phyloP scores from a whole-genome alignment of 129 eudicot genomes.

The Tagetes erecta region DNA sequence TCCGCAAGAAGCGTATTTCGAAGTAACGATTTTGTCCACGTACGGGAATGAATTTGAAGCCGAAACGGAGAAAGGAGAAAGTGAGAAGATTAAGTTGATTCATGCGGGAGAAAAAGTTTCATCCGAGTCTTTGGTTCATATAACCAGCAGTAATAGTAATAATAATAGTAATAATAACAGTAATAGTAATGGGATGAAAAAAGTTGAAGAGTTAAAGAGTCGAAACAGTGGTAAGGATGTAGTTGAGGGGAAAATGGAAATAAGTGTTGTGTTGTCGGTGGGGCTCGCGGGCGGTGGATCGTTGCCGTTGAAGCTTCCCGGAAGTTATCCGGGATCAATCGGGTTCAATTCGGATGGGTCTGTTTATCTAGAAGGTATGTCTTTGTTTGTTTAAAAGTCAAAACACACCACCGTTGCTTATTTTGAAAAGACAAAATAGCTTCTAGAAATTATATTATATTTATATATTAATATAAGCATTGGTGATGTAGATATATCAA shows the following conservation, averaged over 20 bases:
- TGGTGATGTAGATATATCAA: too few species aligned
- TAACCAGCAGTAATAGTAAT: slow-evolving; percentile 7
- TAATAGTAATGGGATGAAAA: too few species aligned
- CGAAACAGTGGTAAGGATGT: slow-evolving; percentile 32
- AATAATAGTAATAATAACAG: too few species aligned
- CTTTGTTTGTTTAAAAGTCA: slow-evolving; percentile 24
- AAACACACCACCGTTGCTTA: slow-evolving; percentile 11
- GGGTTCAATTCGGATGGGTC: slow-evolving; percentile 92
- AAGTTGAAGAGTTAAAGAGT: slow-evolving; percentile 35
- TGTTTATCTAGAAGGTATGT: slow-evolving; percentile 76
- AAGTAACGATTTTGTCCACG: slow-evolving; percentile 54
- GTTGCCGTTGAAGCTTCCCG: slow-evolving; percentile 60
- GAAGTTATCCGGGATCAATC: slow-evolving; percentile 72
- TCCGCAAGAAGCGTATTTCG: slow-evolving; percentile 93
- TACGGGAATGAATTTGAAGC: slow-evolving; percentile 18
- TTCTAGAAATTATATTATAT: slow-evolving; percentile 17
- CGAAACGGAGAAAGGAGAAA: slow-evolving; percentile 36
- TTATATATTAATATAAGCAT: too few species aligned
- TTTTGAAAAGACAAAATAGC: slow-evolving; percentile 16
- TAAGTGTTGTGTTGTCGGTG: slow-evolving; percentile 41
- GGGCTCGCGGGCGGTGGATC: slow-evolving; percentile 68
- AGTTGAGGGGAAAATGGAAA: slow-evolving; percentile 39
- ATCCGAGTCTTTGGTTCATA: slow-evolving; percentile 50
- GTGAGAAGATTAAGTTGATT: slow-evolving; percentile 58
- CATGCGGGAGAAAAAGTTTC: slow-evolving; percentile 41